Evolutionary conservation across 371 early-diverging fungal species (phyloP).

Genomic region (Rhizopus stolonifer): DNA sequence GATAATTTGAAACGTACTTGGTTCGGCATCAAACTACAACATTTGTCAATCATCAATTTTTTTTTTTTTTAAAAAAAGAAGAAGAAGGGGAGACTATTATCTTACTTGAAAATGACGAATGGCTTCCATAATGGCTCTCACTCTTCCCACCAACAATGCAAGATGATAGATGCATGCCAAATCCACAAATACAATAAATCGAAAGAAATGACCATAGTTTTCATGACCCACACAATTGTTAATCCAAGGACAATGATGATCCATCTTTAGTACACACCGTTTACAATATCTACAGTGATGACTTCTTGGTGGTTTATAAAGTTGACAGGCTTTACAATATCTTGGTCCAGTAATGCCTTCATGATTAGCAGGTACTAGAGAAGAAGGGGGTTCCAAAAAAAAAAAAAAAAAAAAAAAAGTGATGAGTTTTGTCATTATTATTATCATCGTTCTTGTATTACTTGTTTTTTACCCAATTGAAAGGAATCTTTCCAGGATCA

Average conservation of each 20-base stretch:
- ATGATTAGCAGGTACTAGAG: slow-evolving; percentile 16
- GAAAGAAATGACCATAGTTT: slow-evolving; percentile 89
- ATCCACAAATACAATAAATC: slow-evolving; percentile 78
- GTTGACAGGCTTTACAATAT: slow-evolving; percentile 73
- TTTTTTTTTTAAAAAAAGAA: background rate
- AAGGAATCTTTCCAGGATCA: slow-evolving; percentile 81
- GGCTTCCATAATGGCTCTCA: slow-evolving; percentile 33
- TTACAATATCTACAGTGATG: slow-evolving; percentile 86
- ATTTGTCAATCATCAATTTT: background rate
- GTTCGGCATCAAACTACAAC: slow-evolving; percentile 52
- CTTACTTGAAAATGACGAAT: slow-evolving; percentile 43
- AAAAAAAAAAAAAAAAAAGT: no score
- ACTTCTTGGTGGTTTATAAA: slow-evolving; percentile 80
- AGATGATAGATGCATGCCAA: slow-evolving; percentile 55
- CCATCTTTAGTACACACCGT: slow-evolving; percentile 88
- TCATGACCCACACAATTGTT: slow-evolving; percentile 93
- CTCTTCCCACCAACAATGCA: slow-evolving; percentile 36
- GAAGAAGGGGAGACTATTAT: background rate
- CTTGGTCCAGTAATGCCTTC: slow-evolving; percentile 54
- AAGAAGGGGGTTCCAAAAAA: slow-evolving; percentile 49
- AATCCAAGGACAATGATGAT: slow-evolving; percentile 98
- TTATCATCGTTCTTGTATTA: no score
- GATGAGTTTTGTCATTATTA: no score
- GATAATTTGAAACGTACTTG: slow-evolving; percentile 60
- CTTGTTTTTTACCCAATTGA: slow-evolving; percentile 54